Base-by-base conservation (phyloP, 352 stramenopile genomes). In the Globisporangium lucens region DNA sequence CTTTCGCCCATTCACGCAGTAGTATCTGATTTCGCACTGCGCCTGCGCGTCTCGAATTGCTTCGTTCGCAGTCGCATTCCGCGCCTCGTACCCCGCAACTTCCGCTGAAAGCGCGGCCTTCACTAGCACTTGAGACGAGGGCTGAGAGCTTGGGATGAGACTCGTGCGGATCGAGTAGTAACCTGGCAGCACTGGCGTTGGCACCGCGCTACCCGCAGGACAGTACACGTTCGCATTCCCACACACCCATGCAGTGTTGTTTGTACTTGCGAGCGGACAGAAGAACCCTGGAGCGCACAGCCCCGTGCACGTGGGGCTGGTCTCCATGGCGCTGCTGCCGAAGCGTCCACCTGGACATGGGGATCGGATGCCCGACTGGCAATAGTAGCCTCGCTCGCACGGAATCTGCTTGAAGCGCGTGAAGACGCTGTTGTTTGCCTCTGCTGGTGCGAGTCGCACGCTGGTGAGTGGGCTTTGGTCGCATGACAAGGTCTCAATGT, bases 351-450 rank as follows among this genome's bases (percentile, higher is more conserved):
- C 83, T 29, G 82, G 82, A 59, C 85, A 93, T 17, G 83, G 82
- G 15, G 64, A 78, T 0, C 81, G 80, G 2, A 89, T 67, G 0
- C 85, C 85, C 36, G 68, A 46, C 7, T 59, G 30, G 62, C 86
- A 94, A 52, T 79, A 94, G 66, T 75, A 89, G 12, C 88, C 86
- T 53, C 57, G 64, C 43, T 94, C 85, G 65, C 88, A 96, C 2
- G 77, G 68, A 27, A 74, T 74, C 67, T 93, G 79, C 41, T 68
- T 36, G 6, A 70, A 68, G 6, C 82, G 75, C 6, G 75, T 89
- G 65, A 77, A 80, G 13, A 84, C 33, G 52, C 77, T 81, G 20
- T 65, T 27, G n/a, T 70, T 73, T 27, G 71, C 69, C 7, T 73
- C 56, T 9, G 41, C 29, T 7, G 69, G 49, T 22, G 60, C 57